Evolutionary conservation across 768 basidiomycete genomes (phyloP).

Genomic region (Macrolepiota dolichaula): DNA sequence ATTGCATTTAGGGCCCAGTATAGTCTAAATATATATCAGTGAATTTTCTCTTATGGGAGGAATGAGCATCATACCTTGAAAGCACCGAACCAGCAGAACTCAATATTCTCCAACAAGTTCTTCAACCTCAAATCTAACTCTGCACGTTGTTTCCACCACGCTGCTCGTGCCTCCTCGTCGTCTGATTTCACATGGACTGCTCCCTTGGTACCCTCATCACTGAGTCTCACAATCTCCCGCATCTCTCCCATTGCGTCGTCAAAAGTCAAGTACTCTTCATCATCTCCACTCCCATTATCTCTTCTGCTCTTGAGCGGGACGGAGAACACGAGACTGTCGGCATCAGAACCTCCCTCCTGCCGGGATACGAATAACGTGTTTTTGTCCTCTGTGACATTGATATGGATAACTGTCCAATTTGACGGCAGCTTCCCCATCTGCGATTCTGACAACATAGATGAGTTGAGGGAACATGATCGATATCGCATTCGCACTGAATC

Average conservation of each 20-base stretch:
- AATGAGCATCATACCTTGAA: slow-evolving; percentile 75
- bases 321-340: slow-evolving; percentile 75
- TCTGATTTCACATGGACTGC: slow-evolving; percentile 71
- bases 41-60: background rate
- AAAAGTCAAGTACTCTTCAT: slow-evolving; percentile 73
- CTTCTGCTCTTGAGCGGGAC: slow-evolving; percentile 84
- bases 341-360: slow-evolving; percentile 49
- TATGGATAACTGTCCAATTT: slow-evolving; percentile 82
- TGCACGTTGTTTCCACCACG: slow-evolving; percentile 85
- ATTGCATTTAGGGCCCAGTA: slow-evolving; percentile 48
- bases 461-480: slow-evolving; percentile 38
- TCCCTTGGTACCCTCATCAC: slow-evolving; percentile 70
- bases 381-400: slow-evolving; percentile 81
- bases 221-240: slow-evolving; percentile 72
- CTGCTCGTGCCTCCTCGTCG: slow-evolving; percentile 57
- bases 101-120: slow-evolving; percentile 77
- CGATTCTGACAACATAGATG: slow-evolving; percentile 37
- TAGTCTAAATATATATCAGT: slow-evolving; percentile 42
- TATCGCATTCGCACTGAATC: slow-evolving; percentile 52
- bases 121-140: slow-evolving; percentile 75
- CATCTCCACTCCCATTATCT: slow-evolving; percentile 64
- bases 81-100: slow-evolving; percentile 95
- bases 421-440: slow-evolving; percentile 51
- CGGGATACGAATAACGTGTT: slow-evolving; percentile 82
- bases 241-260: slow-evolving; percentile 73